Percentiles rank a stretch among this genome's conserved stretches.
Conservation (phyloP, 2,329 filamentous ascomycete species). For the Fusarium redolens region DNA sequence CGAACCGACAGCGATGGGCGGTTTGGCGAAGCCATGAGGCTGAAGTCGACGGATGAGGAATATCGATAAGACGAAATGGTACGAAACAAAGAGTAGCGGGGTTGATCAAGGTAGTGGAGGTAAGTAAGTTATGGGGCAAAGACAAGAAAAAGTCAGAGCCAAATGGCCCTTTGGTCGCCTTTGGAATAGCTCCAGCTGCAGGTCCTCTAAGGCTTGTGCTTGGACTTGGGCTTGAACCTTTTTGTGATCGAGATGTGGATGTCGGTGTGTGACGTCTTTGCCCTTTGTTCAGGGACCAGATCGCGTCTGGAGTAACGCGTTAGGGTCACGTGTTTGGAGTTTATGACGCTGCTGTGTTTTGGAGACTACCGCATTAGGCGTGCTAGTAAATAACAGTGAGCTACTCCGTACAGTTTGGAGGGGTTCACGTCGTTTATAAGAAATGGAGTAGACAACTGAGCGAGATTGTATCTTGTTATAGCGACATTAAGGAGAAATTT, state of each 20-base stretch:
- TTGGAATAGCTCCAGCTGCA: slow-evolving; percentile 26
- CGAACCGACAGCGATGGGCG: slow-evolving; percentile 47
- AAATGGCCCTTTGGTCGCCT: slow-evolving; percentile 31
- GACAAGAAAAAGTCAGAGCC: slow-evolving; percentile 18
- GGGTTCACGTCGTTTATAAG: background rate
- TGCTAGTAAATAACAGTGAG: background rate
- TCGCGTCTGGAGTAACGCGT: slow-evolving; percentile 37
- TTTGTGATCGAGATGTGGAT: slow-evolving; percentile 26
- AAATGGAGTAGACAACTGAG: background rate
- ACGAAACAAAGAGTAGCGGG: slow-evolving; percentile 21
- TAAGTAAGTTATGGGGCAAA: slow-evolving; percentile 15
- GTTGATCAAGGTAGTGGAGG: slow-evolving; percentile 7
- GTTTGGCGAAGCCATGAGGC: slow-evolving; percentile 47
- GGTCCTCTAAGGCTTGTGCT: background rate
- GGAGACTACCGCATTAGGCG: slow-evolving; percentile 13
- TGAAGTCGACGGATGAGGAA: slow-evolving; percentile 21
- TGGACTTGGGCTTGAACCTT: slow-evolving; percentile 12
- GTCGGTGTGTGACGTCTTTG: slow-evolving; percentile 34
- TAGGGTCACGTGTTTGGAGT: slow-evolving; percentile 20
- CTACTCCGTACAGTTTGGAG: background rate
- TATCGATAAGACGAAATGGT: slow-evolving; percentile 10
- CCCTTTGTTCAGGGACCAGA: slow-evolving; percentile 18
- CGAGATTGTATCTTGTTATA: slow-evolving; percentile 1
- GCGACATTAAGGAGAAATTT: background rate
- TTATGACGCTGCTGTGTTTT: slow-evolving; percentile 30